Evolutionary conservation across 23 red algal genomes (phyloP), one percentile per base, ranked within the genome.

Genomic region (Agarophyton chilense): DNA sequence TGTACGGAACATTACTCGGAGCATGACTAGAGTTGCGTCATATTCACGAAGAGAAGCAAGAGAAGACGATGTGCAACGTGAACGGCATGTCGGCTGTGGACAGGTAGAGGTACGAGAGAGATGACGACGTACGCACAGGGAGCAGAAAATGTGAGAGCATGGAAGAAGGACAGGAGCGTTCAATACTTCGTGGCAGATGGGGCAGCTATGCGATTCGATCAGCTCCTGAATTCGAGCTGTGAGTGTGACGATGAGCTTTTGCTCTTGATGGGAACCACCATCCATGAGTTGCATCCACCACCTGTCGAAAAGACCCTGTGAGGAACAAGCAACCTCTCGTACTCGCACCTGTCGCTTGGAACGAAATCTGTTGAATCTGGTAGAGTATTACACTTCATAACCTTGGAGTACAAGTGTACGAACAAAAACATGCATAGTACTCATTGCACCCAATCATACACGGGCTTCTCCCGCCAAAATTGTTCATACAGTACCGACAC

Each of bases 61-160:
- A 25, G 34, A 16, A 49, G 60, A 70, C 5, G 39, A 52, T 36
- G 82, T 86, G 29, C 60, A 66, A 0, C 35, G 10, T 10, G 13
- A 10, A 17, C 12, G 42, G 60, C 82, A 86, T 50, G 49, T 53
- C 9, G 82, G 82, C 17, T 86, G 28, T 31, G 82, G 82, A 24
- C 82, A 86, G 10, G 35, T 32, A 19, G 82, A 86, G 34, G 42
- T 17, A 6, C 46, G 61, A 19, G 64, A 72, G 45, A 86, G 82
- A 40, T 86, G 82, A 35, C 82, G 82, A 11, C 82, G 40, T 51
- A 86, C 56, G 64, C 82, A 86, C 19, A 72, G 10, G 5, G 82
- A 86, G 64, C 82, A 86, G 82, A 86, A 86, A 4, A 86, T 11
- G 64, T 86, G 82, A 34, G 41, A 6, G 12, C 82, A 86, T 4